Percentiles rank a stretch among this genome's conserved stretches.
phyloP scores from a whole-genome alignment of 2,329 filamentous ascomycete genomes.

The Talaromyces sp. region DNA sequence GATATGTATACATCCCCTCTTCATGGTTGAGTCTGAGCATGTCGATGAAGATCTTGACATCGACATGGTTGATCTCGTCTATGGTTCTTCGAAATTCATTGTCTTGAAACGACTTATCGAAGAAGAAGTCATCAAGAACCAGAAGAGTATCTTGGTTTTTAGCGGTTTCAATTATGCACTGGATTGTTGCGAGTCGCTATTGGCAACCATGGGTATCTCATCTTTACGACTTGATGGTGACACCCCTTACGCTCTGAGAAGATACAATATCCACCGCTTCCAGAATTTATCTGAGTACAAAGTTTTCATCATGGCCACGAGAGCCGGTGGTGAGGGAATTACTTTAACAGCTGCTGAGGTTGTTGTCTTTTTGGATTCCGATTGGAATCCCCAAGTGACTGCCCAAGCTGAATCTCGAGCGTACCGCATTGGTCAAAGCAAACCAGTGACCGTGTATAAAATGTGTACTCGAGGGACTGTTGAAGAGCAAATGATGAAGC shows the following conservation, averaged over 20 bases:
- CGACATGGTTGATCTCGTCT: constrained; percentile 35
- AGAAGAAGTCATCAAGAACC: constrained; percentile 23
- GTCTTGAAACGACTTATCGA: constrained; percentile 41
- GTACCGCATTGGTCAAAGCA: constrained; percentile 54
- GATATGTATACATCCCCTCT: constrained; percentile 55
- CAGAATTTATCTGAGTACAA: constrained; percentile 49
- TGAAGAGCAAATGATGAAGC: constrained; percentile 57
- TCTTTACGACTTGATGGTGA: constrained; percentile 49
- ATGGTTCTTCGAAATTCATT: constrained; percentile 51
- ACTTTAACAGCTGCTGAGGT: constrained; percentile 54
- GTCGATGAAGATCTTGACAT: constrained; percentile 39
- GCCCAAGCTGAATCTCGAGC: constrained; percentile 54
- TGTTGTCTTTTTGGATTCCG: constrained; percentile 56
- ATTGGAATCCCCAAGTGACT: constrained; percentile 55
- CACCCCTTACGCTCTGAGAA: constrained; percentile 49
- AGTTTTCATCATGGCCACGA: constrained; percentile 55
- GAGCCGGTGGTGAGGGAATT: constrained; percentile 55
- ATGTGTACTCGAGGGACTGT: constrained; percentile 56
- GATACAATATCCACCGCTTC: constrained; percentile 53
- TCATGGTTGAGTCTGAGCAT: constrained; percentile 42
- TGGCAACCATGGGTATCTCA: constrained; percentile 43
- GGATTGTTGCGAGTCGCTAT: constrained; percentile 51
- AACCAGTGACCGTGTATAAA: constrained; percentile 55
- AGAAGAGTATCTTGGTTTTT: constrained; percentile 54
- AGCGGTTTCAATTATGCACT: constrained; percentile 53